phyloP scores from a whole-genome alignment of 2,329 filamentous ascomycete genomes.

The Lecanicillium sp. region DNA sequence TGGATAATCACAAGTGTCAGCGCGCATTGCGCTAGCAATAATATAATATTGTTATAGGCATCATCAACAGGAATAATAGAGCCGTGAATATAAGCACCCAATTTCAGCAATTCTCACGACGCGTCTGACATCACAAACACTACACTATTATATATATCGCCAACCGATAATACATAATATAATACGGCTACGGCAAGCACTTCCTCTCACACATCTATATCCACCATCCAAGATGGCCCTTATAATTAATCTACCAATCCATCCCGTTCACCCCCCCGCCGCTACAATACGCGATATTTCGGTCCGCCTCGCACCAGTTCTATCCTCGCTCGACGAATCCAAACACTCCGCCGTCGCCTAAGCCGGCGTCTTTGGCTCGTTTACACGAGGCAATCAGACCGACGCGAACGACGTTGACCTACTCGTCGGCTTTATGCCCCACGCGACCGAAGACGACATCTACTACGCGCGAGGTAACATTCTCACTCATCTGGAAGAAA shows the following conservation, averaged over 20 bases:
- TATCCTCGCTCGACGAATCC: background rate
- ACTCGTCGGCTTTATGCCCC: background rate
- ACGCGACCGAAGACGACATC: background rate
- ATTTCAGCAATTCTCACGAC: background rate
- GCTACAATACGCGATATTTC: background rate
- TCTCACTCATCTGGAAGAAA: background rate
- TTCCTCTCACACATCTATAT: background rate
- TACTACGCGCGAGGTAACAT: slow-evolving; percentile 1
- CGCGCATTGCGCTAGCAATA: no score
- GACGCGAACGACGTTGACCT: slow-evolving; percentile 3
- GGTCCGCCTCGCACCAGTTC: background rate
- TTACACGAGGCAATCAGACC: slow-evolving; percentile 1
- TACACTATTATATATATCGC: background rate
- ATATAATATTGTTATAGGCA: background rate
- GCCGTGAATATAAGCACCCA: background rate
- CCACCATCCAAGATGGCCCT: background rate
- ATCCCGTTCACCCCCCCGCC: background rate
- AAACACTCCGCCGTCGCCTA: slow-evolving; percentile 1
- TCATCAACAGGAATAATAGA: background rate
- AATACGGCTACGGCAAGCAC: background rate
- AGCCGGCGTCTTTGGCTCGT: slow-evolving; percentile 7
- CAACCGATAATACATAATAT: background rate
- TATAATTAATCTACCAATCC: background rate
- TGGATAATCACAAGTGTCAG: no score
- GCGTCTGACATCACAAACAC: background rate